Conservation (phyloP, 2,329 filamentous ascomycete genomes). For the Fusarium sp. region DNA sequence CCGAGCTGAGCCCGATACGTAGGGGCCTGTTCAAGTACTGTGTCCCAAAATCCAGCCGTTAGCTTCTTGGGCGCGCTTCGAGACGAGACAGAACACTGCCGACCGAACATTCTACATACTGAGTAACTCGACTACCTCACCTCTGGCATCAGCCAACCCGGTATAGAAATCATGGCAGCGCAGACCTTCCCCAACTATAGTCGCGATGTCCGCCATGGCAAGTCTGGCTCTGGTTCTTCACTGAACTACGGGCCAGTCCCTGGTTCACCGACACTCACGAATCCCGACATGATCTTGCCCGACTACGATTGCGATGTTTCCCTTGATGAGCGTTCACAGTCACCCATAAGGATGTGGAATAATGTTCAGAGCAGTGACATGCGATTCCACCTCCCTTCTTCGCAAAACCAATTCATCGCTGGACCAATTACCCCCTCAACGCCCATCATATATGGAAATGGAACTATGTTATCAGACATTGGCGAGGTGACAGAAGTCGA, state of each 20-base stretch:
- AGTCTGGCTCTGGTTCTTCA: constrained; percentile 37
- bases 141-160: neutral
- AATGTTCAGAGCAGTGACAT: constrained; percentile 50
- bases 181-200: constrained; percentile 40
- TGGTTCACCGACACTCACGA: constrained; percentile 86
- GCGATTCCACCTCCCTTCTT: constrained; percentile 55
- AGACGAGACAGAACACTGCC: constrained; percentile 9
- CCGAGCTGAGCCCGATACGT: constrained; percentile 23
- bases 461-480: constrained; percentile 75
- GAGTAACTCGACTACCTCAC: neutral
- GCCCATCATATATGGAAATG: constrained; percentile 74
- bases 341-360: constrained; percentile 63
- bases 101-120: neutral
- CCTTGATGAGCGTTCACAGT: constrained; percentile 60
- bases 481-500: constrained; percentile 65
- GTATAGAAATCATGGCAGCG: constrained; percentile 43
- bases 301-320: constrained; percentile 70
- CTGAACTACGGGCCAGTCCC: constrained; percentile 61
- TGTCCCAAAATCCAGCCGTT: constrained; percentile 15
- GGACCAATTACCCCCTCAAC: constrained; percentile 63
- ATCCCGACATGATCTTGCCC: constrained; percentile 94
- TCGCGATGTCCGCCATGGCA: constrained; percentile 44
- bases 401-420: constrained; percentile 51
- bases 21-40: constrained; percentile 7
- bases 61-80: constrained; percentile 10